Evolutionary conservation across 1,284 basidiomycete species (phyloP).

Genomic region (Macrocystidia cucumis): DNA sequence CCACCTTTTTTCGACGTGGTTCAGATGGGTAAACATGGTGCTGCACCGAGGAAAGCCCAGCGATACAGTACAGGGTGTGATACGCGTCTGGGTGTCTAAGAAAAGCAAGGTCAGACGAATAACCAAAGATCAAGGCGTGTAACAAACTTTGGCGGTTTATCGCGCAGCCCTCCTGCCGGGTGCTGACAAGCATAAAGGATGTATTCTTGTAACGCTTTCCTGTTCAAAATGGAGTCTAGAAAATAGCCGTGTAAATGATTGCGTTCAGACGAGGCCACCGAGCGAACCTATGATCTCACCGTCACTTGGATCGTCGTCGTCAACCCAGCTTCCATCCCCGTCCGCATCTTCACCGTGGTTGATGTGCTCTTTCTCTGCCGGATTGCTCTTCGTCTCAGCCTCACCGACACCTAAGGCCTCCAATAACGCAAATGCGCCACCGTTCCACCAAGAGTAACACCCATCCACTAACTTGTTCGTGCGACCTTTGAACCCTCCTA

Average conservation of each 20-base stretch:
- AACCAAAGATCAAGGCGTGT: background rate
- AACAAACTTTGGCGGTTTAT: conserved; percentile 89
- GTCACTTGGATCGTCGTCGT: conserved; percentile 51
- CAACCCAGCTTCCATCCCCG: conserved; percentile 45
- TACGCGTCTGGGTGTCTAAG: conserved; percentile 75
- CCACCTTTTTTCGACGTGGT: conserved; percentile 32
- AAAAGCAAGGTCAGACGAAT: background rate
- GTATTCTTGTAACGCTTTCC: conserved; percentile 80
- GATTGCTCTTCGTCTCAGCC: conserved; percentile 17
- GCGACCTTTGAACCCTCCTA: conserved; percentile 90
- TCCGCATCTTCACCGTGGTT: conserved; percentile 18
- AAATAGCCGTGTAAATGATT: conserved; percentile 1
- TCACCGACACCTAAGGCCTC: conserved; percentile 52
- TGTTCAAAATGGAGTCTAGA: conserved; percentile 46
- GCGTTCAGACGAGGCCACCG: conserved; percentile 3
- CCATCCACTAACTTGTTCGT: conserved; percentile 99
- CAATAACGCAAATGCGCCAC: conserved; percentile 80
- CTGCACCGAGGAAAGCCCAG: conserved; percentile 85
- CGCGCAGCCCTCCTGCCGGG: conserved; percentile 79
- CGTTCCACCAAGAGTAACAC: conserved; percentile 99
- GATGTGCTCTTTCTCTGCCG: conserved; percentile 10
- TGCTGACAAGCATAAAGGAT: conserved; percentile 84
- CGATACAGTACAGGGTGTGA: conserved; percentile 87
- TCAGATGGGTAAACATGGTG: conserved; percentile 58
- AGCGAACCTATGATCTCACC: conserved; percentile 3